phyloP scores from a whole-genome alignment of 2,329 filamentous ascomycete genomes.

The Ceratocystiopsis minuta region DNA sequence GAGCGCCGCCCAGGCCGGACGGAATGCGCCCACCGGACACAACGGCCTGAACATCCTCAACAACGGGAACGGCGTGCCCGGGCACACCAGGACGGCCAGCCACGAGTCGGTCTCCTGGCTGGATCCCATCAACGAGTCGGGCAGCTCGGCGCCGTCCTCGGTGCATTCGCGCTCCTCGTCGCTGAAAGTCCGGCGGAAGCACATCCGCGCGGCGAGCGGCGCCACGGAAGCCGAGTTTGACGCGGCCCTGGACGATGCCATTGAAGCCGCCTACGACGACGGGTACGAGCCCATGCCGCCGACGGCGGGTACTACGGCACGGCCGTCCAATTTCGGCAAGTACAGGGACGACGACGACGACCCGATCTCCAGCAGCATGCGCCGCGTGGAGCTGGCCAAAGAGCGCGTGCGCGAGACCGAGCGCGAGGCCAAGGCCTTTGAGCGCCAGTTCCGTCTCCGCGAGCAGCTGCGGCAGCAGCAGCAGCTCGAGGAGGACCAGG shows the following conservation, averaged over 20 bases:
- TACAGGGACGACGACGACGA: conserved; percentile 22
- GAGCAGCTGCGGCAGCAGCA: conserved; percentile 28
- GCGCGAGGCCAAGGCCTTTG: conserved; percentile 45
- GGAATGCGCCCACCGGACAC: neutral
- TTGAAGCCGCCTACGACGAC: conserved; percentile 91
- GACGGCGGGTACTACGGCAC: neutral
- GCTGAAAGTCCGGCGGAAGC: conserved; percentile 47
- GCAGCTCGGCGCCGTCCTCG: conserved; percentile 60
- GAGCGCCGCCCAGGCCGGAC: no score
- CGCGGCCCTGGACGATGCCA: conserved; percentile 81
- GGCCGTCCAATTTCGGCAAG: conserved; percentile 11
- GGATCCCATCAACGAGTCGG: conserved; percentile 86
- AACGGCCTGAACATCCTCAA: neutral
- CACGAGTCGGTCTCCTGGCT: conserved; percentile 79
- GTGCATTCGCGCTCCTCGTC: conserved; percentile 66
- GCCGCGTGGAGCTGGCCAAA: conserved; percentile 57
- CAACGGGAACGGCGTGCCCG: neutral
- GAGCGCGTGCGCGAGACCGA: conserved; percentile 59
- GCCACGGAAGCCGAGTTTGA: conserved; percentile 82
- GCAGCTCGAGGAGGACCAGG: conserved; percentile 19
- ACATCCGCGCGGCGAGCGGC: conserved; percentile 49
- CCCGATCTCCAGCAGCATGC: conserved; percentile 35
- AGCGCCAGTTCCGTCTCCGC: conserved; percentile 35
- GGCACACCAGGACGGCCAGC: conserved; percentile 41
- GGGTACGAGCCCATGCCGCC: conserved; percentile 52